These are phyloP conservation scores for Panicum virgatum DNA, from an alignment of 202 grass and related monocot species.

Conservation along the genomic window DNA sequence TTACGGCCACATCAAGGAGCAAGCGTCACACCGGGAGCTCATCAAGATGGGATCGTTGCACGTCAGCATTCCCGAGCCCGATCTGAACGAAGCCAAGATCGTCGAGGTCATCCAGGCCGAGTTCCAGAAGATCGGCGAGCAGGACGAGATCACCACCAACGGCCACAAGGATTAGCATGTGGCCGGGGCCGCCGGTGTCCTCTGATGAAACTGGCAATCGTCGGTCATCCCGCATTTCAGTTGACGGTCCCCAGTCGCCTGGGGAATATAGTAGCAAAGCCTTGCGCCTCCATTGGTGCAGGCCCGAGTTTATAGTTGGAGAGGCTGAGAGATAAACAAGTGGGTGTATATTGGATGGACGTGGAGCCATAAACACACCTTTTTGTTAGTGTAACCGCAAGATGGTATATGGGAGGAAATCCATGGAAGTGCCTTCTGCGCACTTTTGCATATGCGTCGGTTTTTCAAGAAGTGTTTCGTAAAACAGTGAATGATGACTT, in stretches of 20 bases:
- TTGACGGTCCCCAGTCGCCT: constrained; percentile 1
- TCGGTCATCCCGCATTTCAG: neutral
- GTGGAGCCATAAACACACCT: neutral
- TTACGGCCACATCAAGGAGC: constrained; percentile 66
- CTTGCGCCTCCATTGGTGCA: constrained; percentile 23
- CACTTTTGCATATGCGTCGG: too few relatives aligned
- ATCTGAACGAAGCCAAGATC: constrained; percentile 51
- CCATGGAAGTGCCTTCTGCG: too few relatives aligned
- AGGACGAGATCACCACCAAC: constrained; percentile 47
- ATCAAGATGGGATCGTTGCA: constrained; percentile 83
- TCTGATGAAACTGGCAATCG: neutral
- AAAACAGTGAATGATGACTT: neutral
- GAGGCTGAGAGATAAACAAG: constrained; percentile 13
- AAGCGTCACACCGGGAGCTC: constrained; percentile 46
- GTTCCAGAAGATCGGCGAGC: constrained; percentile 65
- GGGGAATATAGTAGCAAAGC: constrained; percentile 39
- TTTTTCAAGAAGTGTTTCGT: neutral
- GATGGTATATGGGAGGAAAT: constrained; percentile 8
- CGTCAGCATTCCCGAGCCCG: constrained; percentile 63
- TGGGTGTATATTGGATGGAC: constrained; percentile 46
- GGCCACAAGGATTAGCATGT: constrained; percentile 28
- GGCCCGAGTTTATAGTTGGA: constrained; percentile 23
- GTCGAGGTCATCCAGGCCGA: constrained; percentile 80
- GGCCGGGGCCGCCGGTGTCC: neutral
- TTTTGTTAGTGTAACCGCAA: constrained; percentile 31